Base-by-base conservation (phyloP, 2,329 filamentous ascomycete species). In the Blastomyces silverae region DNA sequence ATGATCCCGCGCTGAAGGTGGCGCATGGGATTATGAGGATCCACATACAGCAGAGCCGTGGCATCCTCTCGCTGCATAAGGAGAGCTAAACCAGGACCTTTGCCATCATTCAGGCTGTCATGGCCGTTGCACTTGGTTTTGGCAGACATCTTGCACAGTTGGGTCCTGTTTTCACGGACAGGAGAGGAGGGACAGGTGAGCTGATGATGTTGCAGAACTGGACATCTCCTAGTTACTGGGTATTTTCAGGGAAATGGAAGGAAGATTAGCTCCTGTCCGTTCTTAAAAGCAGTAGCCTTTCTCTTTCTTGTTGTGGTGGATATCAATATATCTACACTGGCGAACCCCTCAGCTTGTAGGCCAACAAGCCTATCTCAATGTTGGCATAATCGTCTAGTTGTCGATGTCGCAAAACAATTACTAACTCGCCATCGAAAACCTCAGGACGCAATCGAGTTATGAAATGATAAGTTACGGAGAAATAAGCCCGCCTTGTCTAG, bases 1-100 rank as follows among this genome's bases (percentile, higher is more conserved):
- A 89, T 80, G 44, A 84, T 79, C 31, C 91, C 91, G 42, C 92
- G 85, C 37, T 74, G 70, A 15, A 81, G 72, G 66, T 79, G 75
- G 4, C 73, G 69, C 46, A 74, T 70, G 7, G 77, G 76, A 64
- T 79, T 79, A 69, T 80, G 78, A 1, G 77, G 76, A 58, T 77
- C 74, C 39, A 71, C 65, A 62, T 75, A 74, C 20, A 80, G 73
- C 31, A 70, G 66, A 42, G 71, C 76, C 0, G 87, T 90, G 66
- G 87, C 76, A 67, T 81, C 77, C 56, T 82, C 78, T 62, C 87
- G 86, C 11, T 64, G 44, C 15, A 48, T 64, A 31, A 68, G 53
- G 17, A 67, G 61, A 1, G 44, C 17, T 15, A 61, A 20, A 20
- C 56, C 37, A 42, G 59, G 20, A 37, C 3, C 52, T 48, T 34